A percentile compares a stretch with the other conserved stretches of the same genome.
Evolutionary conservation across 371 early-diverging fungal species (phyloP).

Genomic region (Catenaria anguillulae): DNA sequence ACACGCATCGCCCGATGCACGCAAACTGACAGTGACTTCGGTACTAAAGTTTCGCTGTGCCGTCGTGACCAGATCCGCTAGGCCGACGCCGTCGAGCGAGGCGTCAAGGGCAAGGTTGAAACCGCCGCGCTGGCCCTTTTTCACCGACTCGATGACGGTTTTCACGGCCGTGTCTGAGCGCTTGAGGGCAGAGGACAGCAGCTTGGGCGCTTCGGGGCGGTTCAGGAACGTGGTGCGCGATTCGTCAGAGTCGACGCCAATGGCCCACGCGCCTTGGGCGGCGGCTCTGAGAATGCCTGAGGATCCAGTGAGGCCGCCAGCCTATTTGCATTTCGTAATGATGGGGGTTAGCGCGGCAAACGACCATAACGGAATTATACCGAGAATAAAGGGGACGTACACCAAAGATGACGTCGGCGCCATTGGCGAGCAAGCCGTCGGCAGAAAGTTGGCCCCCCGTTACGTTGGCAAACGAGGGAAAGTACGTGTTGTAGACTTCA

Average conservation of each 20-base stretch:
- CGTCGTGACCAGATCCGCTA: neutral
- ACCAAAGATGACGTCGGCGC: constrained; percentile 13
- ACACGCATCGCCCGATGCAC: neutral
- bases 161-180: neutral
- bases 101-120: neutral
- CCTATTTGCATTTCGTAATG: too few species aligned
- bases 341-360: too few species aligned
- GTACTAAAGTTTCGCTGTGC: neutral
- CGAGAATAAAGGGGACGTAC: constrained; percentile 8
- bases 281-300: constrained; percentile 7
- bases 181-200: constrained; percentile 1
- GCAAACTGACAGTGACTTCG: neutral
- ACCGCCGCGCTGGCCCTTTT: neutral
- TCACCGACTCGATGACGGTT: too few species aligned
- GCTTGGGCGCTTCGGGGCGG: neutral
- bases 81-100: too few species aligned
- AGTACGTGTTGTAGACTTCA: constrained; percentile 2
- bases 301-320: constrained; percentile 9
- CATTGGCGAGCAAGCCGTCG: neutral
- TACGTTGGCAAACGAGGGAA: constrained; percentile 1
- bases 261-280: constrained; percentile 4
- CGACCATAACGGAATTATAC: too few species aligned
- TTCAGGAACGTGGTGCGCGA: constrained; percentile 8
- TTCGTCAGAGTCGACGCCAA: constrained; percentile 14
- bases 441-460: neutral